These are phyloP conservation scores for Inonotus hispidus DNA, from an alignment of 1,284 basidiomycete genomes.

Conservation along the genomic window DNA sequence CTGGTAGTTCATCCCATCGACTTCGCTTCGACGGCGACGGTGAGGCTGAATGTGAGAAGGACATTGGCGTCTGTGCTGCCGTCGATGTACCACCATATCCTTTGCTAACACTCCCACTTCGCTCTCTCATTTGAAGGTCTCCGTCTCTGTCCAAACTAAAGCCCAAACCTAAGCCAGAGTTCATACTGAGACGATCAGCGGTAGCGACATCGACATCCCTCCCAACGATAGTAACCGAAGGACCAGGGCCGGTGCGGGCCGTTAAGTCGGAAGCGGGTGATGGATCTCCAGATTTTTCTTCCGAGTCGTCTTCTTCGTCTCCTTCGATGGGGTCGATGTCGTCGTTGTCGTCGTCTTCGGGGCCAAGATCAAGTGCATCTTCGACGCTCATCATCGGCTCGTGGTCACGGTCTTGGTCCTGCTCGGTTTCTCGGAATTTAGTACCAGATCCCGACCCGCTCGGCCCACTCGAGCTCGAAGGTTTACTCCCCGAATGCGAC, in stretches of 20 bases:
- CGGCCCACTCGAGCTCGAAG: slow-evolving; percentile 14
- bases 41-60: neutral
- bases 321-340: slow-evolving; percentile 19
- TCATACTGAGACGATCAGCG: slow-evolving; percentile 19
- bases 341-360: slow-evolving; percentile 19
- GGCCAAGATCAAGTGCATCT: slow-evolving; percentile 47
- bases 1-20: slow-evolving; percentile 5
- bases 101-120: neutral
- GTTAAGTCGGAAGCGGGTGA: slow-evolving; percentile 15
- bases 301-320: slow-evolving; percentile 25
- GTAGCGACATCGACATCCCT: slow-evolving; percentile 24
- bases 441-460: slow-evolving; percentile 5
- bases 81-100: neutral
- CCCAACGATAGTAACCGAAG: slow-evolving; percentile 22
- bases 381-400: slow-evolving; percentile 23
- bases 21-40: slow-evolving; percentile 2
- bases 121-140: slow-evolving; percentile 1
- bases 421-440: neutral
- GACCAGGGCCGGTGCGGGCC: slow-evolving; percentile 23
- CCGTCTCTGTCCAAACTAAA: slow-evolving; percentile 19
- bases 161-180: too few species aligned
- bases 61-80: neutral
- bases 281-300: slow-evolving; percentile 24
- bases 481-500: slow-evolving; percentile 19
- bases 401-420: slow-evolving; percentile 15